Evolutionary conservation across 768 basidiomycete genomes (phyloP), one percentile per base, ranked within the genome.

Genomic region (Hypholoma fasciculare): DNA sequence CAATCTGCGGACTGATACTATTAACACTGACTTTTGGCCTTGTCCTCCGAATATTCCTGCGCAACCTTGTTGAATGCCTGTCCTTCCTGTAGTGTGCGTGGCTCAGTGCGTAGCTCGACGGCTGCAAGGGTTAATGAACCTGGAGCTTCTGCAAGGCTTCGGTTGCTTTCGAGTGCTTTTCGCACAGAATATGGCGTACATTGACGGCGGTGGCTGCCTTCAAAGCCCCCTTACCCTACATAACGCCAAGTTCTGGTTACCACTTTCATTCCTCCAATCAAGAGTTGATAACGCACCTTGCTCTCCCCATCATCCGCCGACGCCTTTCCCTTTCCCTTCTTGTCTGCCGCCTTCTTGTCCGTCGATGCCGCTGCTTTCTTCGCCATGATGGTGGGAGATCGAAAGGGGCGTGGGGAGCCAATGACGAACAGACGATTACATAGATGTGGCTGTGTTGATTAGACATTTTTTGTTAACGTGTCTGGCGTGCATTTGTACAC

Each of bases 21-120:
- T 23, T 4, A 23, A 23, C 26, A 65, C 69, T 19, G 56, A 89
- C 92, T 82, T 81, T 93, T 94, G 6, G 92, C 92, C 68, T 94
- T 94, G 74, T 94, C 92, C 71, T 93, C 92, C 1, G 93, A 94
- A 63, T 91, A 94, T 65, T 93, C 92, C 67, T 92, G 88, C 5
- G 92, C 92, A 36, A 93, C 89, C 71, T 92, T 94, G 73, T 93
- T 89, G 68, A 94, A 94, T 11, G 89, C 74, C 65, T 89, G 83
- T 20, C 92, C 92, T 60, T 84, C 87, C 89, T 82, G 56, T 26
- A 52, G 42, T 34, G 40, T 47, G 44, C 26, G 17, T 30, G 50
- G 56, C 48, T 49, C 42, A 47, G 38, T 6, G 5, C 12, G 9
- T 38, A 26, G 4, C 34, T 7, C 34, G 19, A 27, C 47, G 30